These are phyloP conservation scores for Hyparrhenia diplandra DNA, from an alignment of 176 grass and related monocot genomes.

Conservation along the genomic window DNA sequence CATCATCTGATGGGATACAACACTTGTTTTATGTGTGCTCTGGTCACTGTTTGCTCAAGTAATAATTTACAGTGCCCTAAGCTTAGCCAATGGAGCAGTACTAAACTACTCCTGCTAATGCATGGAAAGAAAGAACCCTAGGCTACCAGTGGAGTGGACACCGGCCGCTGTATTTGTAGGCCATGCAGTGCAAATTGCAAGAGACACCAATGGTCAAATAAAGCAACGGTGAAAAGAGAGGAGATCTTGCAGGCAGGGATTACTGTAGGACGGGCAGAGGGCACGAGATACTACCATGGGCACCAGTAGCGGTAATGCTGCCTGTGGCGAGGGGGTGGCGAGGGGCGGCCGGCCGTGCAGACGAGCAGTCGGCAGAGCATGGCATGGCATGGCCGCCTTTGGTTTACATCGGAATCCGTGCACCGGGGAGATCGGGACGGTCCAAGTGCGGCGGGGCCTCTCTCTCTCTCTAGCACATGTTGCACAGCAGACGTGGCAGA, in stretches of 20 bases:
- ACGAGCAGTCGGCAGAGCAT: background rate
- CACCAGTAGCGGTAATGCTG: background rate
- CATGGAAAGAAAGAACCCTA: slow-evolving; percentile 33
- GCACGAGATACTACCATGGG: slow-evolving; percentile 37
- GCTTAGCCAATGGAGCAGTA: slow-evolving; percentile 15
- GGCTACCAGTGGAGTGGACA: background rate
- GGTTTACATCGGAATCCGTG: slow-evolving; percentile 12
- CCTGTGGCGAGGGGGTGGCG: too few relatives aligned
- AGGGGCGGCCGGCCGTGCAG: background rate
- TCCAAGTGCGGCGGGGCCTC: too few relatives aligned
- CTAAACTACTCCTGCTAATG: background rate
- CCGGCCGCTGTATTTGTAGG: background rate
- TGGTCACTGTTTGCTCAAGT: slow-evolving; percentile 14
- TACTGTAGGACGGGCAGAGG: slow-evolving; percentile 40
- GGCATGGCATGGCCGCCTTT: background rate
- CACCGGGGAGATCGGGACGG: too few relatives aligned
- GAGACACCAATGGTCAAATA: too few relatives aligned
- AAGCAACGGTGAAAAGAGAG: background rate
- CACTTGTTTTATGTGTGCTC: slow-evolving; percentile 54
- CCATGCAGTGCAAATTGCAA: too few relatives aligned
- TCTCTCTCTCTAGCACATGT: slow-evolving; percentile 35
- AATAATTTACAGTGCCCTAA: slow-evolving; percentile 51
- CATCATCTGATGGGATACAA: slow-evolving; percentile 24
- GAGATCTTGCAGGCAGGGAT: slow-evolving; percentile 13
- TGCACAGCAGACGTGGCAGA: slow-evolving; percentile 19